Conservation (phyloP, 164 flowering plant genomes). For the Warburgia ugandensis region DNA sequence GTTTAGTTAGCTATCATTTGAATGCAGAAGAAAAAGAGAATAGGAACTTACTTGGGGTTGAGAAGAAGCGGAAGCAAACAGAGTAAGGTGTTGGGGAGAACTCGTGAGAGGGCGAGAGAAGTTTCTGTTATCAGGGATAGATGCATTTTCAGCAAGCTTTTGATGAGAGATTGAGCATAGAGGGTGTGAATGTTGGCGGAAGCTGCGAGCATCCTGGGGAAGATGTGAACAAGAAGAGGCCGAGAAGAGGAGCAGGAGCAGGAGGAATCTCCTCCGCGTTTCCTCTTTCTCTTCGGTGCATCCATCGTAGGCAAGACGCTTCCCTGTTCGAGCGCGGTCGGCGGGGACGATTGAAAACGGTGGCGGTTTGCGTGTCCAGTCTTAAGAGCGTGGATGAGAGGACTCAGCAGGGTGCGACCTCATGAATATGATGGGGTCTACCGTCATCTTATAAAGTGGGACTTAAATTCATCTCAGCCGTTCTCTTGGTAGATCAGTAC, state of each 20-base stretch:
- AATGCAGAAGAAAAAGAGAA: neutral
- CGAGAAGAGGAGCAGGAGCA: neutral
- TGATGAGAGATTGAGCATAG: slow-evolving; percentile 17
- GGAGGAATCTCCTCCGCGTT: neutral
- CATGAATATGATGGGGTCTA: too few relatives aligned
- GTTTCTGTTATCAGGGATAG: slow-evolving; percentile 15
- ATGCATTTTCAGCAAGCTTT: slow-evolving; percentile 24
- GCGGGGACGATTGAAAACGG: neutral
- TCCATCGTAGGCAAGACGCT: neutral
- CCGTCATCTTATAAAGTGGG: too few relatives aligned
- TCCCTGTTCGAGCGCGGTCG: neutral
- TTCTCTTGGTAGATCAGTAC: too few relatives aligned
- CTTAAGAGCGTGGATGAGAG: too few relatives aligned
- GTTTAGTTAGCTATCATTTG: neutral
- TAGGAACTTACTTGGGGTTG: slow-evolving; percentile 20
- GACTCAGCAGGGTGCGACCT: too few relatives aligned
- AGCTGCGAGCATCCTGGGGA: slow-evolving; percentile 37
- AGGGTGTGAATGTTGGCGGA: slow-evolving; percentile 10
- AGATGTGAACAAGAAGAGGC: slow-evolving; percentile 9
- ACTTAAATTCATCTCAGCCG: too few relatives aligned
- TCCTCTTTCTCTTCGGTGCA: neutral
- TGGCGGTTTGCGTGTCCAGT: too few relatives aligned
- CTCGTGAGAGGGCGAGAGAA: neutral
- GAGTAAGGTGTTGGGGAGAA: slow-evolving; percentile 21
- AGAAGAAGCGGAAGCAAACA: slow-evolving; percentile 40